Evolutionary conservation across 495 filamentous ascomycete genomes (phyloP), one percentile per base, ranked within the genome.

Genomic region (Cudoniella acicularis): DNA sequence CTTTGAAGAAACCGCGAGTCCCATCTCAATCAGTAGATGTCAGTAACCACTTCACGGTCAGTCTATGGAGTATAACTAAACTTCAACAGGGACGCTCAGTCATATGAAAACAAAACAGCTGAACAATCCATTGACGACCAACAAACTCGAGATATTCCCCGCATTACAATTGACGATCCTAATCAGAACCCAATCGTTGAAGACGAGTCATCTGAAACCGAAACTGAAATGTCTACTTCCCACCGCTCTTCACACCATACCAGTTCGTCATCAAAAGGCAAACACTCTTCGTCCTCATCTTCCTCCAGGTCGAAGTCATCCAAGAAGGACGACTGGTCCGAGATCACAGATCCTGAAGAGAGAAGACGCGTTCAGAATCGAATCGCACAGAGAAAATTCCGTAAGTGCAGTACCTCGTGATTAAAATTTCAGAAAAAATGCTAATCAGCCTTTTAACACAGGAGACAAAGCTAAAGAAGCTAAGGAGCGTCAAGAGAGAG

Each of bases 391-490:
- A 72, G 82, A 49, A 85, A 85, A 59, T 85, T 84, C 63, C 75
- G 82, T 84, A 74, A 17, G 75, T 74, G 13, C 24, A n/a, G n/a
- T n/a, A n/a, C n/a, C n/a, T n/a, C n/a, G n/a, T n/a, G n/a, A n/a
- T n/a, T 25, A 22, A 0, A 17, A 52, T 30, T 41, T 43, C 18
- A 36, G 18, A 22, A 21, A 6, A n/a, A 45, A 46, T n/a, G n/a
- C 49, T 58, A 42, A 57, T 53, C 8, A 49, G 26, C 10, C 6
- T 20, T 41, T 8, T 16, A 16, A 3, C 18, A 48, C 46, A 80
- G 85, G 85, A 64, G 83, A 85, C 21, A 87, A 86, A 57, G 73
- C 75, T 2, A 80, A 77, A 56, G 78, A 82, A 49, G 72, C 81
- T 49, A 80, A 80, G 55, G 84, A 87, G 64, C 78, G 79, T 23